phyloP scores from a whole-genome alignment of 306 rosid species.

The Cicer cuneatum region DNA sequence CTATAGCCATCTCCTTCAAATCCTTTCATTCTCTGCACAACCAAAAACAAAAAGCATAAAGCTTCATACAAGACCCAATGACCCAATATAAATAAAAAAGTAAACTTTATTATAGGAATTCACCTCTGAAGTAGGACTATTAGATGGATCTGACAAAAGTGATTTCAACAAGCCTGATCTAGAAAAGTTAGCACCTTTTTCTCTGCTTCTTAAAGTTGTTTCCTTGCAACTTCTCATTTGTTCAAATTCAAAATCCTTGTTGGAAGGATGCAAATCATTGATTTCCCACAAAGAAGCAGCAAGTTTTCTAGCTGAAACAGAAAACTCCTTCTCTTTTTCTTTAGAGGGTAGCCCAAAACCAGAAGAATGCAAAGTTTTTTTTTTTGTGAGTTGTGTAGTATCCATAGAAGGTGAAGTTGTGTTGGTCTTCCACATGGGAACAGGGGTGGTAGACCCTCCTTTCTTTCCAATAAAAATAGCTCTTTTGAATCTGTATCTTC shows the following conservation, averaged over 20 bases:
- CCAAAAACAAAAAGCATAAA: background rate
- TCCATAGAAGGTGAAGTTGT: slow-evolving; percentile 45
- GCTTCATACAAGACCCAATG: slow-evolving; percentile 18
- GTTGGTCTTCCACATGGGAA: slow-evolving; percentile 72
- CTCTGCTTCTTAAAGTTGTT: slow-evolving; percentile 36
- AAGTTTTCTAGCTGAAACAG: slow-evolving; percentile 74
- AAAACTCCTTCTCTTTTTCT: slow-evolving; percentile 52
- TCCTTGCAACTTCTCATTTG: slow-evolving; percentile 43
- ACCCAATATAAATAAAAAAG: slow-evolving; percentile 1
- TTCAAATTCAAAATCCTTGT: slow-evolving; percentile 51
- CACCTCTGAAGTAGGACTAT: slow-evolving; percentile 68
- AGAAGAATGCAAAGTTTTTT: slow-evolving; percentile 35
- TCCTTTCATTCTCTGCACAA: slow-evolving; percentile 60
- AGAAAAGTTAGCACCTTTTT: slow-evolving; percentile 46
- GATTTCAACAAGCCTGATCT: slow-evolving; percentile 52
- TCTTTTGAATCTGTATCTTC: slow-evolving; percentile 53
- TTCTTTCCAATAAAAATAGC: slow-evolving; percentile 52
- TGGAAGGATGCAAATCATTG: slow-evolving; percentile 55
- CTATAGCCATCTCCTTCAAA: slow-evolving; percentile 55
- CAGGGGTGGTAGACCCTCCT: slow-evolving; percentile 72
- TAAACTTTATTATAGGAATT: slow-evolving; percentile 30
- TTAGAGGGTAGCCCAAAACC: slow-evolving; percentile 45
- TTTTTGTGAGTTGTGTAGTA: background rate
- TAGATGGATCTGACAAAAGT: slow-evolving; percentile 71
- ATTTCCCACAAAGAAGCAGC: slow-evolving; percentile 89